These are phyloP conservation scores for Musa schizocarpa DNA, from an alignment of 176 grass and related monocot species.

Conservation along the genomic window DNA sequence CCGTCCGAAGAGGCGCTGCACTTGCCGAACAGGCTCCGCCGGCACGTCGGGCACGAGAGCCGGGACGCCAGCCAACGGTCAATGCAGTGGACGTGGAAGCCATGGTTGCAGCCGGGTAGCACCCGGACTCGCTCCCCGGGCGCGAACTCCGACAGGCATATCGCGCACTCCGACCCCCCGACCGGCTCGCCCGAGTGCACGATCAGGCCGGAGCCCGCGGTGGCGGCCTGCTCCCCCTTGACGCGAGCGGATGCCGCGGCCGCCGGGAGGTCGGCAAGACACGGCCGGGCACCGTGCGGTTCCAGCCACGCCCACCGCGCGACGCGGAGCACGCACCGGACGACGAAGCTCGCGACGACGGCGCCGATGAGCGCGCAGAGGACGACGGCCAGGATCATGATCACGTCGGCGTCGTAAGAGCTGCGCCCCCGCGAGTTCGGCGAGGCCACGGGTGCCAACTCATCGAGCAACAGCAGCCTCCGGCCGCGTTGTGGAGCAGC, in stretches of 20 bases:
- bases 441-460: background rate
- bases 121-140: background rate
- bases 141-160: background rate
- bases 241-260: background rate
- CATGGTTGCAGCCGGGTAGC: background rate
- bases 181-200: background rate
- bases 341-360: constrained; percentile 29
- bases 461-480: background rate
- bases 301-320: constrained; percentile 34
- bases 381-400: constrained; percentile 53
- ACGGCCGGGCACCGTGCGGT: background rate
- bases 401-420: constrained; percentile 41
- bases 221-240: background rate
- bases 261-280: background rate
- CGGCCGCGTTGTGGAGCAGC: background rate
- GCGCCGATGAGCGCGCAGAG: constrained; percentile 46
- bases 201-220: background rate
- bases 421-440: background rate
- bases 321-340: constrained; percentile 47
- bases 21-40: background rate
- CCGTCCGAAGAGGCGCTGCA: too few relatives aligned
- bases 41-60: background rate
- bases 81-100: background rate
- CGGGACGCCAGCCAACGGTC: background rate
- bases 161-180: background rate